phyloP scores from a whole-genome alignment of 2,329 filamentous ascomycete species.

The Chaetomium sp. region DNA sequence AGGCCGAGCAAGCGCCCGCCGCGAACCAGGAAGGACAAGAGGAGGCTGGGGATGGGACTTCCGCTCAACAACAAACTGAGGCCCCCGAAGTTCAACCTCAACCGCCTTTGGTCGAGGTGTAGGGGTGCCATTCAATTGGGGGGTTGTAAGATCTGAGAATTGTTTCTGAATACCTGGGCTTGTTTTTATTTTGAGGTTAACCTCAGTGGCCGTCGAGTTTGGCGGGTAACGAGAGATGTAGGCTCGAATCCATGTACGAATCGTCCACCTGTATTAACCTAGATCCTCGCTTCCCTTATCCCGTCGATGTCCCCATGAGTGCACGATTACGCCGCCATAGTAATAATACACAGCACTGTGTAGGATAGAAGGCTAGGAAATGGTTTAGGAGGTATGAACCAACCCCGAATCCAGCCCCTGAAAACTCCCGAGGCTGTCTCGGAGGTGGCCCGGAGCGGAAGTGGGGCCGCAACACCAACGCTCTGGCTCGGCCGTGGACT shows the following conservation, averaged over 20 bases:
- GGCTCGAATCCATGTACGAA: not conserved
- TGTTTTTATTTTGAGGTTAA: not conserved
- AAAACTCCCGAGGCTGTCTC: slow-evolving; percentile 13
- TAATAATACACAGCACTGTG: not conserved
- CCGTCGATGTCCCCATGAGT: too few relatives aligned
- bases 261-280: not conserved
- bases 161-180: not conserved
- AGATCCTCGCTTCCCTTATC: not conserved
- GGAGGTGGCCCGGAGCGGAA: slow-evolving; percentile 5
- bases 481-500: not conserved
- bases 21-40: slow-evolving; percentile 2
- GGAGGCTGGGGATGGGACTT: not conserved
- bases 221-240: not conserved
- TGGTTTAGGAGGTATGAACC: not conserved
- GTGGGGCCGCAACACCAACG: slow-evolving; percentile 15
- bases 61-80: slow-evolving; percentile 12
- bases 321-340: too few relatives aligned
- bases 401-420: not conserved
- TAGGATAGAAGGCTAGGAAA: not conserved
- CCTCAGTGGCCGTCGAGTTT: not conserved
- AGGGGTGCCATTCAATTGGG: not conserved
- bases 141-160: not conserved
- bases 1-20: slow-evolving; percentile 11
- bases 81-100: slow-evolving; percentile 8
- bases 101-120: slow-evolving; percentile 20